phyloP scores from a whole-genome alignment of 768 basidiomycete species.

The Dictyophora rubrovolvata region DNA sequence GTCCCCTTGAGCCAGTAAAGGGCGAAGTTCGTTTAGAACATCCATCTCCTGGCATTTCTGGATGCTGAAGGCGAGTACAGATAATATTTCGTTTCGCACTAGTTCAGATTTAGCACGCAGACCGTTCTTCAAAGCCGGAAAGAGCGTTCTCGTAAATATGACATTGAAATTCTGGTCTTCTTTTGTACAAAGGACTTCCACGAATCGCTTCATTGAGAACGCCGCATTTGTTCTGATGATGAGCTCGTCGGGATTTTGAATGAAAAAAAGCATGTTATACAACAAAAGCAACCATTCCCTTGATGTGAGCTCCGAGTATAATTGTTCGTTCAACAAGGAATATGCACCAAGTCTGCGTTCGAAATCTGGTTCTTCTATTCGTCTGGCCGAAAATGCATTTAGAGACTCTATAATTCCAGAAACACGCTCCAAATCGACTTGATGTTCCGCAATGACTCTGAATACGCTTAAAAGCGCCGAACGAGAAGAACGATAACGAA shows the following conservation, averaged over 20 bases:
- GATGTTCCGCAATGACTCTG: slow-evolving; percentile 30
- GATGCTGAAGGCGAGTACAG: slow-evolving; percentile 69
- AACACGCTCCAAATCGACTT: slow-evolving; percentile 33
- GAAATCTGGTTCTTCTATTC: slow-evolving; percentile 89
- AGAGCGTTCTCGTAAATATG: slow-evolving; percentile 54
- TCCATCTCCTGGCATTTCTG: slow-evolving; percentile 47
- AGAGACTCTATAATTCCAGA: slow-evolving; percentile 52
- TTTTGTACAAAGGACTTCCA: slow-evolving; percentile 42
- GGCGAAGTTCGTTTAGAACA: slow-evolving; percentile 67
- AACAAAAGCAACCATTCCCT: slow-evolving; percentile 74
- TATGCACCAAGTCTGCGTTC: slow-evolving; percentile 75
- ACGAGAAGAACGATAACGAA: slow-evolving; percentile 67
- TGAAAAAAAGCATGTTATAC: slow-evolving; percentile 73
- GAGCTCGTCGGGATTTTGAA: slow-evolving; percentile 85
- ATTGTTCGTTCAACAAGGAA: slow-evolving; percentile 56
- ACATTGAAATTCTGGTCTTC: slow-evolving; percentile 28
- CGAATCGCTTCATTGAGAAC: slow-evolving; percentile 63
- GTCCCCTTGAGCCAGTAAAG: slow-evolving; percentile 76
- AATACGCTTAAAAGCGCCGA: slow-evolving; percentile 59
- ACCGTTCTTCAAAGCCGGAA: slow-evolving; percentile 71
- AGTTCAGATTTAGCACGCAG: slow-evolving; percentile 73
- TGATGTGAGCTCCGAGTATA: slow-evolving; percentile 37
- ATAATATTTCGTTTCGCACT: slow-evolving; percentile 76
- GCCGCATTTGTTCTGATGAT: slow-evolving; percentile 78
- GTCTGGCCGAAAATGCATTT: slow-evolving; percentile 77